These are phyloP conservation scores for Alternaria sp. DNA, from an alignment of 2,329 filamentous ascomycete genomes.

Conservation along the genomic window DNA sequence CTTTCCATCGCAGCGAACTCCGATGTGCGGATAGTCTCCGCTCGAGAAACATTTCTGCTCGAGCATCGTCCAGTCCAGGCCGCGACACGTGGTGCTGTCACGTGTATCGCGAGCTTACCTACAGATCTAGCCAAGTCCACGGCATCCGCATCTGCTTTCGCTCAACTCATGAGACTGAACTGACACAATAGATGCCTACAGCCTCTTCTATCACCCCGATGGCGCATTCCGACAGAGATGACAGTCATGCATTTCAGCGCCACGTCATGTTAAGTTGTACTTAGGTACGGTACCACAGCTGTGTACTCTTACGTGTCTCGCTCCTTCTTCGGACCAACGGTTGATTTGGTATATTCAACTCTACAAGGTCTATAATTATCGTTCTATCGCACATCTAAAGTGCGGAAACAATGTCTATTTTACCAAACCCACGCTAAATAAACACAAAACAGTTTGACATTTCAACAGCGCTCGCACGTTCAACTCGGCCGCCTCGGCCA, in stretches of 20 bases:
- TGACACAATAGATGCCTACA: background rate
- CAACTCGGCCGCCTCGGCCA: slow-evolving; percentile 11
- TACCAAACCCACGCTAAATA: background rate
- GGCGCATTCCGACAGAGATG: background rate
- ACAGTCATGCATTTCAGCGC: background rate
- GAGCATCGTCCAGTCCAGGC: background rate
- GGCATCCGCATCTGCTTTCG: background rate
- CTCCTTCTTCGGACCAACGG: background rate
- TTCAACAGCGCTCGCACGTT: background rate
- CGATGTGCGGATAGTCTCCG: background rate
- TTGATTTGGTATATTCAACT: background rate
- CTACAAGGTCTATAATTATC: background rate
- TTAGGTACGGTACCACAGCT: background rate
- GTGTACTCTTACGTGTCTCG: background rate
- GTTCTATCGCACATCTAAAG: background rate
- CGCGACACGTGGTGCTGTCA: background rate
- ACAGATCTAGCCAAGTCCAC: background rate
- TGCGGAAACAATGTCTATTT: background rate
- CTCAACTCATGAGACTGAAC: background rate
- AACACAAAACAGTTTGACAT: background rate
- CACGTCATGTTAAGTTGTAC: background rate
- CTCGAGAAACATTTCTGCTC: background rate
- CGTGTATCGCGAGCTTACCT: background rate
- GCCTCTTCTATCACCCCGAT: background rate
- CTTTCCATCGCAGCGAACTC: slow-evolving; percentile 1